Conservation (phyloP, 441 rosid species). For the Cnidoscolus chayamansa region DNA sequence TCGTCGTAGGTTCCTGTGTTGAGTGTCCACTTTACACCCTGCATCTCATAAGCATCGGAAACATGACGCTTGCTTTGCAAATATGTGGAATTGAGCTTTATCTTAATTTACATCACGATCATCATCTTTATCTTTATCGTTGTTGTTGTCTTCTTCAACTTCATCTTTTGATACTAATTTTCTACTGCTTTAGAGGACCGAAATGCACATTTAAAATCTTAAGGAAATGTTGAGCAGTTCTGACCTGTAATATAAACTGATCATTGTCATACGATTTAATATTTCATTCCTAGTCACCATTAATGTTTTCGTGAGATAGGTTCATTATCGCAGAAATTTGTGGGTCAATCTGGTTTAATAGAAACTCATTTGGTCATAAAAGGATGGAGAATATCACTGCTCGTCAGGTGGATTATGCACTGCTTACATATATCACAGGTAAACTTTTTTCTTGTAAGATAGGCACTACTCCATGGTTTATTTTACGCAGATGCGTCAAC, state of each 20-base stretch:
- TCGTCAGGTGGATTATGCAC: not conserved
- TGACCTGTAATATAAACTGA: not conserved
- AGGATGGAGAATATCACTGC: not conserved
- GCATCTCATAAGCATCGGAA: not conserved
- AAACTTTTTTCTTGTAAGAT: slow-evolving; percentile 9
- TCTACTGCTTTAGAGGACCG: not conserved
- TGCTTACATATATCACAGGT: slow-evolving; percentile 12
- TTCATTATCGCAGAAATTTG: slow-evolving; percentile 14
- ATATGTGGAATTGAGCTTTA: not conserved
- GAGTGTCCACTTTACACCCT: not conserved
- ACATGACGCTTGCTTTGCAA: not conserved
- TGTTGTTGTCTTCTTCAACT: not conserved
- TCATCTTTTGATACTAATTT: slow-evolving; percentile 4
- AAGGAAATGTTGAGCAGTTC: not conserved
- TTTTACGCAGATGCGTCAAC: not conserved
- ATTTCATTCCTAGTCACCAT: not conserved
- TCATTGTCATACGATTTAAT: not conserved
- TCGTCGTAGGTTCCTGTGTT: not conserved
- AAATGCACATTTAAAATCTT: not conserved
- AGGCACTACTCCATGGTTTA: not conserved
- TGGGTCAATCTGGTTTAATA: not conserved
- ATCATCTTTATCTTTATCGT: not conserved
- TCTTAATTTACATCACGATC: not conserved
- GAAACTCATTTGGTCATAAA: not conserved
- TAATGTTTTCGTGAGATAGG: slow-evolving; percentile 6